Percentiles rank a stretch among this genome's conserved stretches.
Conservation (phyloP, 495 filamentous ascomycete genomes). For the Parachaetomium inaequale region DNA sequence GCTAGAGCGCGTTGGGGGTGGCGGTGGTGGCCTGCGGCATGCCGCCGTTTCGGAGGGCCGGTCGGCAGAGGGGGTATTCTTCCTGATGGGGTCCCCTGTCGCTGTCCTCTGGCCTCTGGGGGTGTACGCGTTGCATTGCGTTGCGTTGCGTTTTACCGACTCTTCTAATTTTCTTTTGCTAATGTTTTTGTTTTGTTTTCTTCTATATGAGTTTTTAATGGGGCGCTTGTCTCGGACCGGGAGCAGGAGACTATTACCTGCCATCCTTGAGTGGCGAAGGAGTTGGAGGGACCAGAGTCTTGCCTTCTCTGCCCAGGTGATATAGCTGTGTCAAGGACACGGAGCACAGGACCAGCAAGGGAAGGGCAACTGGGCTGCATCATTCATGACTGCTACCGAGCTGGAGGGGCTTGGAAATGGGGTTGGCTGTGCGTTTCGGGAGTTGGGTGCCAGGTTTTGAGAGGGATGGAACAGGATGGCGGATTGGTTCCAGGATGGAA, state of each 20-base stretch:
- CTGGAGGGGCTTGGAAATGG: slow-evolving; percentile 4
- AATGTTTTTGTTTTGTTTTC: background rate
- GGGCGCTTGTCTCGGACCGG: background rate
- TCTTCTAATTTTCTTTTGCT: background rate
- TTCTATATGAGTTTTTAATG: background rate
- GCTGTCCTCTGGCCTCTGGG: background rate
- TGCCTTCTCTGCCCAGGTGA: too few species aligned
- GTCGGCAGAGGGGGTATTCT: background rate
- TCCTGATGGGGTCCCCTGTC: background rate
- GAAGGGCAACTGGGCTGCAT: background rate
- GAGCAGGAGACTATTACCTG: background rate
- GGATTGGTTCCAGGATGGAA: background rate
- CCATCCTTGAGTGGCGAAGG: background rate
- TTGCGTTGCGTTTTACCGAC: background rate
- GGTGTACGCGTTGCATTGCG: background rate
- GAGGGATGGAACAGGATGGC: background rate
- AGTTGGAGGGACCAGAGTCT: background rate
- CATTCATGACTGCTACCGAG: background rate
- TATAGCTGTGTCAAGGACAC: background rate
- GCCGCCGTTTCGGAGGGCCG: slow-evolving; percentile 13
- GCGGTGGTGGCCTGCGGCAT: slow-evolving; percentile 28
- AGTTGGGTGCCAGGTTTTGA: slow-evolving; percentile 4
- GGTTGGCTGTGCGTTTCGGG: background rate
- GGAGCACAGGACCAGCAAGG: background rate
- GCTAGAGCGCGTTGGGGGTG: slow-evolving; percentile 38